These are phyloP conservation scores for Arabidopsis suecica DNA, from an alignment of 345 rosid genomes.

Conservation along the genomic window DNA sequence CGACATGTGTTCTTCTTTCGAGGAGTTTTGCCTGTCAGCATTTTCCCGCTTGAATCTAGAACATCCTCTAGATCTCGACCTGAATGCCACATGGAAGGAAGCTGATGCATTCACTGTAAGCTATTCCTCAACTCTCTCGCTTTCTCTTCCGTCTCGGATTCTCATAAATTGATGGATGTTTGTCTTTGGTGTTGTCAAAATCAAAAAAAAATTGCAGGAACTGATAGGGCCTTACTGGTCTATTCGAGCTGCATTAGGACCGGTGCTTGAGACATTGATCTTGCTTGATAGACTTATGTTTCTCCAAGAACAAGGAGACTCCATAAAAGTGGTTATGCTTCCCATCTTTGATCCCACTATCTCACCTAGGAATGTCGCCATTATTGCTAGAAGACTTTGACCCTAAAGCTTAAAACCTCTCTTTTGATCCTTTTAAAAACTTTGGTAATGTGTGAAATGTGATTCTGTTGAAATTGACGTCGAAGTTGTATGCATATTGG, in stretches of 20 bases:
- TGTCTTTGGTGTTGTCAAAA: conserved; percentile 19
- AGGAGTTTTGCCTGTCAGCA: conserved; percentile 70
- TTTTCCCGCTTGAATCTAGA: conserved; percentile 69
- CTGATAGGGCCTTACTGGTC: conserved; percentile 91
- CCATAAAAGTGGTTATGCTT: conserved; percentile 62
- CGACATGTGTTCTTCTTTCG: conserved; percentile 60
- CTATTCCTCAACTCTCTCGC: conserved; percentile 26
- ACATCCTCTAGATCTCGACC: conserved; percentile 54
- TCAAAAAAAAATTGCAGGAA: conserved; percentile 52
- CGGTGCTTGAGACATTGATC: conserved; percentile 79
- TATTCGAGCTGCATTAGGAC: conserved; percentile 87
- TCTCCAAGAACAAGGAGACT: conserved; percentile 78
- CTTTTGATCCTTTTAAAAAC: not conserved
- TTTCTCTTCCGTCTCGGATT: not conserved
- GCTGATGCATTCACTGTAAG: conserved; percentile 67
- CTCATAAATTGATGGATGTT: conserved; percentile 26
- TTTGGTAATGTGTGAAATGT: conserved; percentile 13
- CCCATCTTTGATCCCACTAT: conserved; percentile 84
- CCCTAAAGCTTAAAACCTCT: not conserved
- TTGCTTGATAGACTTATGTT: conserved; percentile 88
- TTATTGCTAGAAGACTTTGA: conserved; percentile 69
- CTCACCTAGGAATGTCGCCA: conserved; percentile 89
- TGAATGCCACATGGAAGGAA: conserved; percentile 66
- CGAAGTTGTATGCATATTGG: not conserved
- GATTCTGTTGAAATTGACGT: not conserved